Evolutionary conservation across 164 flowering plant species (phyloP).

Genomic region (Hamamelis virginiana): DNA sequence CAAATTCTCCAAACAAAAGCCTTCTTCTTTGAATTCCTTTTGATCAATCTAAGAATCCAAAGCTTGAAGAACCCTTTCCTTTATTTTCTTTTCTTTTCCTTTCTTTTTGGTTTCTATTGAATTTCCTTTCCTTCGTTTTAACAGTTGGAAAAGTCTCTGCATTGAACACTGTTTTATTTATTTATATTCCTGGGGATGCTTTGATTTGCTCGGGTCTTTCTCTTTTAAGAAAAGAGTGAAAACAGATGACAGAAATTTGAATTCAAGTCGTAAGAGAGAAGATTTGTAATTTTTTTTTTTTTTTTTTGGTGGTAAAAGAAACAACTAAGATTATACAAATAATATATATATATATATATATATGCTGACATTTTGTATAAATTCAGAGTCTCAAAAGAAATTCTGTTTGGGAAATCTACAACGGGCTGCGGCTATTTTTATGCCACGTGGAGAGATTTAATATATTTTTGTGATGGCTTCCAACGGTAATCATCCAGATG

Average conservation of each 20-base stretch:
- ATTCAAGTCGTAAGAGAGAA: neutral
- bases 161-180: neutral
- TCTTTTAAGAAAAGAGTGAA: neutral
- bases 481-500: too few species aligned
- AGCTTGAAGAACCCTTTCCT: conserved; percentile 13
- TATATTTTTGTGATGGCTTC: too few species aligned
- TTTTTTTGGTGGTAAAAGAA: too few species aligned
- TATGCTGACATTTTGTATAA: too few species aligned
- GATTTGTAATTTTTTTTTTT: too few species aligned
- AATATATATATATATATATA: too few species aligned
- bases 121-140: neutral
- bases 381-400: too few species aligned
- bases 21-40: conserved; percentile 10
- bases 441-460: too few species aligned
- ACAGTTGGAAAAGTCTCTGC: neutral
- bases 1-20: conserved; percentile 10
- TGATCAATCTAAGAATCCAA: conserved; percentile 36
- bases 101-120: neutral
- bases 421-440: too few species aligned
- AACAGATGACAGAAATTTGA: neutral
- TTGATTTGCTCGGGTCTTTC: neutral
- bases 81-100: neutral
- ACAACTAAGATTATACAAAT: too few species aligned
- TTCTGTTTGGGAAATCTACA: too few species aligned
- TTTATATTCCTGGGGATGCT: neutral